Evolutionary conservation across 169 alveolate species (phyloP), one percentile per base, ranked within the genome.

Genomic region (Eimeria acervulina): DNA sequence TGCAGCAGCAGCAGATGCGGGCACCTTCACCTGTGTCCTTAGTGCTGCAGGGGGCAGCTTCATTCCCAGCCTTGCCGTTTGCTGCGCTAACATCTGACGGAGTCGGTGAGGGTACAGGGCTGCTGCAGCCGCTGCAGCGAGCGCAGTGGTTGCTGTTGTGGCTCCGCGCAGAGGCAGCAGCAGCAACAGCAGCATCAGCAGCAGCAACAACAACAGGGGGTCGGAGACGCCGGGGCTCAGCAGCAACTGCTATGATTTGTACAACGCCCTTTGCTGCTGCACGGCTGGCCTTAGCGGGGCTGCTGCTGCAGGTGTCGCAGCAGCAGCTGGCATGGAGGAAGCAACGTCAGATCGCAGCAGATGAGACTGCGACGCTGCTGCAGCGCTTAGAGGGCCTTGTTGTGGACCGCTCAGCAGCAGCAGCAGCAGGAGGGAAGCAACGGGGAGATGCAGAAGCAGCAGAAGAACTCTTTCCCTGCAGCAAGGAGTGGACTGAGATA

Each of bases 351-450:
- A 59, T 87, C 38, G 94, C 94, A 5, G 94, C 94, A 38, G 94
- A 87, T 51, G 94, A 61, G 40, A 87, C 83, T 23, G 94, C 94
- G 31, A 87, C 84, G 26, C 52, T 87, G 44, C n/a, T 87, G 84
- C 83, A 87, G 94, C 94, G 94, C 68, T 66, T 87, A 0, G 94
- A 87, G 68, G 83, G 84, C 40, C 94, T 87, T 36, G 94, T 87
- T 26, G 83, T 63, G 17, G 94, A 87, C 81, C 94, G 94, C 61
- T 6, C 88, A 78, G 66, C 61, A 42, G 66, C 19, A 42, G 63
- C 88, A 42, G 81, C 83, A 23, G 94, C 44, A 28, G 66, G 47
- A 17, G 66, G 83, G 7, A 87, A 59, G 21, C 42, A 38, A 47
- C 51, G 83, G 17, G 94, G 31, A 7, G 81, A 61, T 28, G 94